Percentiles rank a stretch among this genome's conserved stretches.
phyloP scores from a whole-genome alignment of 441 rosid species.

The Mallotus repandus region DNA sequence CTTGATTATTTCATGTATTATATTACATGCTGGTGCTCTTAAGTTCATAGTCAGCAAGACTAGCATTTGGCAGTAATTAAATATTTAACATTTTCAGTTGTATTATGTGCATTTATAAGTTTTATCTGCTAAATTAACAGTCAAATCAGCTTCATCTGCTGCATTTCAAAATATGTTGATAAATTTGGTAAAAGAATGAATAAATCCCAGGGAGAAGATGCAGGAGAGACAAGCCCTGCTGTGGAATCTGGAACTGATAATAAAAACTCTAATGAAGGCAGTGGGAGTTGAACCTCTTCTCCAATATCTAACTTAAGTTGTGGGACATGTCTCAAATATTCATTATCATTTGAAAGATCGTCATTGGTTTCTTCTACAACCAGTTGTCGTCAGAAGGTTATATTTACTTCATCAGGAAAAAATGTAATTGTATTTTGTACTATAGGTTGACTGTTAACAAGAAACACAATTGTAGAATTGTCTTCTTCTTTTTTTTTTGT shows the following conservation, averaged over 20 bases:
- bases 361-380: neutral
- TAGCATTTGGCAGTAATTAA: constrained; percentile 1
- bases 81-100: constrained; percentile 2
- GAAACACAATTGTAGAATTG: neutral
- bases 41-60: neutral
- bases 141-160: constrained; percentile 74
- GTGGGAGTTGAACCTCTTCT: constrained; percentile 21
- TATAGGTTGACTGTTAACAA: neutral
- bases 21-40: neutral
- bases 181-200: constrained; percentile 43
- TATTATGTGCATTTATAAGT: constrained; percentile 3
- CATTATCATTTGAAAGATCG: neutral
- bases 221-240: constrained; percentile 37
- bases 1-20: neutral
- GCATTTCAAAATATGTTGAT: constrained; percentile 68
- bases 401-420: neutral
- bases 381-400: neutral
- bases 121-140: constrained; percentile 50
- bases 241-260: constrained; percentile 26
- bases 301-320: neutral
- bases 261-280: constrained; percentile 18
- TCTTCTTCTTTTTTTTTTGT: too few species aligned
- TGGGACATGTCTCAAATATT: neutral
- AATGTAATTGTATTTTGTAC: constrained; percentile 4
- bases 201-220: constrained; percentile 29